Evolutionary conservation across 345 rosid genomes (phyloP), one percentile per base, ranked within the genome.

Genomic region (Moricandia moricandioides): DNA sequence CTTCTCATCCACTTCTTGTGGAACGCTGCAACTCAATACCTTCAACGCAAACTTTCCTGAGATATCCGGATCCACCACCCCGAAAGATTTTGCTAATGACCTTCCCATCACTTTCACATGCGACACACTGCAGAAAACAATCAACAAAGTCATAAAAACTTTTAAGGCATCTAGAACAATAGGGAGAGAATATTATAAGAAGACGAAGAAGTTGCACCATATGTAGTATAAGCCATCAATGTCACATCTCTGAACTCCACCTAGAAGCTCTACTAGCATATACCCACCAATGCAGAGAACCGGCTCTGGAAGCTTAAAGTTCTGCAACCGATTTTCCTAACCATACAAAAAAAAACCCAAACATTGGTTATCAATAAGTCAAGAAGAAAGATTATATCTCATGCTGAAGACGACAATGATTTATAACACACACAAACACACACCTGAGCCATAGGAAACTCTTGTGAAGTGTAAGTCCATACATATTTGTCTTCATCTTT

Each of bases 401-500:
- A 71, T 64, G 59, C 71, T 56, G 57, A 63, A 33, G 61, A 57
- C n/a, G 56, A 62, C 14, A 45, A 6, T 45, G 8, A n/a, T 1
- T 45, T 45, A 47, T 47, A 56, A 5, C 52, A 47, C 17, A 49
- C 17, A 45, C 57, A n/a, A 7, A n/a, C 55, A 49, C 55, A n/a
- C 4, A 49, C 24, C 56, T 49, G 56, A 49, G 56, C 56, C 56
- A 49, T 16, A 8, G 95, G 83, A 80, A 90, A 92, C 85, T 86
- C 88, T 34, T 85, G 85, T 66, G 99, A 90, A 76, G 91, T 88
- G 81, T 92, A 92, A 47, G 91, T 89, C 96, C 93, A 92, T 26
- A 80, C 77, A 52, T 82, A 88, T 18, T 18, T 77, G 72, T 81
- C 77, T 27, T 82, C 84, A 12, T 43, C 72, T 27, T 79, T 43